phyloP scores from a whole-genome alignment of 78 protist species.

The Speleostelium caveatum region DNA sequence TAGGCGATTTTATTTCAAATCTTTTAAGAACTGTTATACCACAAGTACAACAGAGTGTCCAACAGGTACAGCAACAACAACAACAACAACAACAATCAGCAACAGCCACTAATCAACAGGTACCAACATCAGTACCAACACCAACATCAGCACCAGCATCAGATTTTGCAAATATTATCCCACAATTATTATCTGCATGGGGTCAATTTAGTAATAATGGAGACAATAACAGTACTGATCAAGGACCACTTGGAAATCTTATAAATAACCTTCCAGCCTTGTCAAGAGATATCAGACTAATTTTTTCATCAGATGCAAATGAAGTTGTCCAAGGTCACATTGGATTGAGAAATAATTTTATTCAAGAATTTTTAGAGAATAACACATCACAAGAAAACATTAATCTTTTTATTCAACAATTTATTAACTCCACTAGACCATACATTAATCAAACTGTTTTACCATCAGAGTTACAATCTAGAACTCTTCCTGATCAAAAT shows the following conservation, averaged over 20 bases:
- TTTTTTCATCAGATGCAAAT: neutral
- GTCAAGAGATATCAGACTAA: neutral
- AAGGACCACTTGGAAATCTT: neutral
- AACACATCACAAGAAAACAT: conserved; percentile 14
- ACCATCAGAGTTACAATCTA: neutral
- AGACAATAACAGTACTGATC: neutral
- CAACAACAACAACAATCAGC: too few species aligned
- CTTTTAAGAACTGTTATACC: neutral
- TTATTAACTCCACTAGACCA: neutral
- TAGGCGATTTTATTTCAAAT: too few species aligned
- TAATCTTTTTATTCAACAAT: neutral
- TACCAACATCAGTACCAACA: too few species aligned
- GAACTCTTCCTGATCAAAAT: neutral
- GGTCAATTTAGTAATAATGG: neutral
- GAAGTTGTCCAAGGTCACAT: conserved; percentile 26
- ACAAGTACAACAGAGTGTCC: too few species aligned
- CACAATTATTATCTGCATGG: neutral
- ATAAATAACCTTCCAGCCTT: conserved; percentile 11
- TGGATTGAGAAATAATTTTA: conserved; percentile 1
- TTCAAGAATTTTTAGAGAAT: conserved; percentile 3
- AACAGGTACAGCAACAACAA: neutral
- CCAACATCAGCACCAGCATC: too few species aligned
- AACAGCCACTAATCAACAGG: too few species aligned
- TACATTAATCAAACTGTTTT: neutral
- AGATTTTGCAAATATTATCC: neutral